phyloP scores from a whole-genome alignment of 2,329 filamentous ascomycete genomes.

The Penicillium hordei region DNA sequence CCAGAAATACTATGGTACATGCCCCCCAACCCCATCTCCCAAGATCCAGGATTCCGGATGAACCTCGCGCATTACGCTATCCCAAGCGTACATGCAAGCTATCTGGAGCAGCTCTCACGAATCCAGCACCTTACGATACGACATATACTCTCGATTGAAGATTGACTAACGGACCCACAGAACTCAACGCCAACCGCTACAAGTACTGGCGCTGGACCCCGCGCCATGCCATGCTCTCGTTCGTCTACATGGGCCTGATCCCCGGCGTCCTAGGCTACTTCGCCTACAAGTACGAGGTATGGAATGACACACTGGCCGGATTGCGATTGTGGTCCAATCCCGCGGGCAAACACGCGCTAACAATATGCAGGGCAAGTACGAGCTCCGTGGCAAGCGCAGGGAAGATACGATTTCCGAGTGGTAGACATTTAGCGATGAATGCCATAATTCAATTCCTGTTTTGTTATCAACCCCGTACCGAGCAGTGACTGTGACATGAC shows the following conservation, averaged over 20 bases:
- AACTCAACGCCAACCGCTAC: conserved; percentile 80
- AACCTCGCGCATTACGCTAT: neutral
- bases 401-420: conserved; percentile 82
- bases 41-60: neutral
- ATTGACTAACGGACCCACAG: conserved; percentile 48
- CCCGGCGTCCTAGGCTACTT: conserved; percentile 69
- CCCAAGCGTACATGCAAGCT: neutral
- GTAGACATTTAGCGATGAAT: conserved; percentile 47
- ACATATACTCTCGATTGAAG: neutral
- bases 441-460: conserved; percentile 7
- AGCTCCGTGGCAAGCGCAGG: conserved; percentile 81
- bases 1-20: conserved; percentile 53
- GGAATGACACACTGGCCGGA: conserved; percentile 40
- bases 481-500: neutral
- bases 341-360: conserved; percentile 16
- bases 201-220: conserved; percentile 95
- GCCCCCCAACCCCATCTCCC: conserved; percentile 18
- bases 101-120: neutral
- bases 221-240: conserved; percentile 74
- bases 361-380: conserved; percentile 71
- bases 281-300: conserved; percentile 82
- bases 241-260: conserved; percentile 73
- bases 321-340: neutral
- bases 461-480: neutral
- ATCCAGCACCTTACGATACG: neutral